Percentiles rank a stretch among this genome's conserved stretches.
Conservation (phyloP, 2,329 filamentous ascomycete species). For the Colletotrichum trifolii region DNA sequence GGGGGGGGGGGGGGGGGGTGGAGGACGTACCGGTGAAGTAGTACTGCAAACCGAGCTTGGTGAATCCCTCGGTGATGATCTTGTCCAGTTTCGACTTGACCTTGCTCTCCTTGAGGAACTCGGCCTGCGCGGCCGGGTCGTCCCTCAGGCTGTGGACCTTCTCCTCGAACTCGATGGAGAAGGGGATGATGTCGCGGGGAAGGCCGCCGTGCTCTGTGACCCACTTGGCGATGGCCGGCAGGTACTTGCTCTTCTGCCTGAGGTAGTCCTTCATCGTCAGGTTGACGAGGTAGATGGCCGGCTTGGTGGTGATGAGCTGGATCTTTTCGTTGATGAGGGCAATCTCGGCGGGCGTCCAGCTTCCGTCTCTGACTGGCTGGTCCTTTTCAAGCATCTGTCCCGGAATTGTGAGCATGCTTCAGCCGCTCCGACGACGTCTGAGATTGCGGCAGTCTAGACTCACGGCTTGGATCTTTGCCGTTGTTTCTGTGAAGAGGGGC, state of each 20-base stretch:
- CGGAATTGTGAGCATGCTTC: slow-evolving; percentile 21
- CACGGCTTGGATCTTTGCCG: slow-evolving; percentile 52
- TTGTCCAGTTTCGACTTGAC: slow-evolving; percentile 55
- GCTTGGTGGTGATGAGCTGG: slow-evolving; percentile 58
- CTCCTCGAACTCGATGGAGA: slow-evolving; percentile 58
- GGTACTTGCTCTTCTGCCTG: slow-evolving; percentile 58
- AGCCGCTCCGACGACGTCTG: background rate
- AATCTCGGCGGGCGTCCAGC: slow-evolving; percentile 56
- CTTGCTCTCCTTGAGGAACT: slow-evolving; percentile 53
- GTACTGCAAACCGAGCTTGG: slow-evolving; percentile 56
- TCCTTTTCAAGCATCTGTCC: slow-evolving; percentile 51
- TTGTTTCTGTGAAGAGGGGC: slow-evolving; percentile 55
- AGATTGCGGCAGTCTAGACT: slow-evolving; percentile 8
- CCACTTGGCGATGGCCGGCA: slow-evolving; percentile 57
- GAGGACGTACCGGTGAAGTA: slow-evolving; percentile 52
- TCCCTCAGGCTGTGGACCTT: slow-evolving; percentile 53
- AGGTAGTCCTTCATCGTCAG: slow-evolving; percentile 60
- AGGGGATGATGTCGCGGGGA: slow-evolving; percentile 54
- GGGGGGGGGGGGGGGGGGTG: no score
- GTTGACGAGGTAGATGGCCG: slow-evolving; percentile 57
- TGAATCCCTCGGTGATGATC: slow-evolving; percentile 57
- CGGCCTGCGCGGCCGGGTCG: slow-evolving; percentile 47
- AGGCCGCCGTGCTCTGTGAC: slow-evolving; percentile 55
- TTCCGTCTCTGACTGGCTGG: slow-evolving; percentile 54
- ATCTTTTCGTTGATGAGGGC: slow-evolving; percentile 59